Evolutionary conservation across 139 green algal species (phyloP), one percentile per base, ranked within the genome.

Genomic region (Chlorokybus atmophyticus): DNA sequence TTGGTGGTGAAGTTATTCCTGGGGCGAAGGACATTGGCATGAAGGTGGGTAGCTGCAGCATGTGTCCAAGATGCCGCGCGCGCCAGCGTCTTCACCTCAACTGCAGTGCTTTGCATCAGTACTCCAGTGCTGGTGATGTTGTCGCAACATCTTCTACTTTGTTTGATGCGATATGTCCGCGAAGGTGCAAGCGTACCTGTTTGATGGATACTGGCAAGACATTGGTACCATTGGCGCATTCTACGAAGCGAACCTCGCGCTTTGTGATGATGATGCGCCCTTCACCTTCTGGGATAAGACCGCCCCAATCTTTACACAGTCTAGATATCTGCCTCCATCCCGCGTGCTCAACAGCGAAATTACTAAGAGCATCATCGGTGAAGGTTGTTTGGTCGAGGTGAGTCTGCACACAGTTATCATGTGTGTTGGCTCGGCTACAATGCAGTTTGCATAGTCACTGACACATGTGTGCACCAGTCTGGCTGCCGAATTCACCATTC

Each of bases 191-290:
- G 82, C 84, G 4, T 87, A 84, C 68, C 54, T 87, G 52, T 89
- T 78, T 52, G 68, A 86, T 39, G 83, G 82, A 1, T 93, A 93
- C 76, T 93, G 84, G 84, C 83, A 93, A 73, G 84, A 93, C 75
- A 93, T 93, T 68, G 84, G 86, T 47, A 97, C 90, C 39, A 82
- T 98, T 32, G 76, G 89, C 57, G 87, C 90, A 29, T 97, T 97
- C 73, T 98, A 95, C 80, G 78, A 94, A 38, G 65, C 90, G 55
- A 98, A 98, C 81, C 79, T 98, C 51, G 72, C 71, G 3, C 80
- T 96, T 49, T 90, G 82, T 24, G 74, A 94, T 59, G 73, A 78
- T n/a, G 60, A 67, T 40, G 10, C 35, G 44, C 44, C 5, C 23
- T 8, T 29, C 63, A 71, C 56, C 50, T 73, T 73, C 47, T 73